These are phyloP conservation scores for Cadophora malorum DNA, from an alignment of 2,329 filamentous ascomycete genomes.

Conservation along the genomic window DNA sequence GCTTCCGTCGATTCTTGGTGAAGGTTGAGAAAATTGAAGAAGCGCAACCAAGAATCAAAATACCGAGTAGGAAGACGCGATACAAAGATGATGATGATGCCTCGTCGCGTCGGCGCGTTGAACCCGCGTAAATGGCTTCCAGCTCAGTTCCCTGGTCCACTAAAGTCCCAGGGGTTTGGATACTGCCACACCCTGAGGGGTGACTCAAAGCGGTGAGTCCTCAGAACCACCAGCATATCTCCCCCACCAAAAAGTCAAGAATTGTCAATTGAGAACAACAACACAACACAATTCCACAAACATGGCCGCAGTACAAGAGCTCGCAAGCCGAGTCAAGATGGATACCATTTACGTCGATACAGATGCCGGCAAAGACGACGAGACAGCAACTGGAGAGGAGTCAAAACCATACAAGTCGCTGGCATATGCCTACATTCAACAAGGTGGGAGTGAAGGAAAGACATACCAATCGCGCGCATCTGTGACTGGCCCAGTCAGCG, in stretches of 20 bases:
- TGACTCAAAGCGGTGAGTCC: constrained; percentile 37
- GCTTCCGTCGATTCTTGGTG: not conserved
- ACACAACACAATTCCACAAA: constrained; percentile 21
- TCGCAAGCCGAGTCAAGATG: constrained; percentile 57
- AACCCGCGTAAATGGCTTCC: constrained; percentile 19
- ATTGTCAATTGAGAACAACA: constrained; percentile 33
- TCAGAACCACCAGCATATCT: constrained; percentile 6
- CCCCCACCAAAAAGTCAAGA: constrained; percentile 26
- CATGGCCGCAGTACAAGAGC: constrained; percentile 51
- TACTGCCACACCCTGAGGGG: constrained; percentile 23
- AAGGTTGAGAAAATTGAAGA: not conserved
- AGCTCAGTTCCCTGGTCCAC: not conserved
- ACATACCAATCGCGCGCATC: constrained; percentile 74
- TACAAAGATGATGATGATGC: not conserved
- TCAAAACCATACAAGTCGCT: constrained; percentile 82
- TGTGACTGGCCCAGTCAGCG: constrained; percentile 63
- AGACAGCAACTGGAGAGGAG: constrained; percentile 71
- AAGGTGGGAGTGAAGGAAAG: constrained; percentile 60
- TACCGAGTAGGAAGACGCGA: not conserved
- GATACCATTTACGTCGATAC: constrained; percentile 78
- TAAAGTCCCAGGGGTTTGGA: constrained; percentile 17
- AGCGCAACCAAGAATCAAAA: constrained; percentile 6
- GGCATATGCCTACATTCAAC: constrained; percentile 76
- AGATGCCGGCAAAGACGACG: constrained; percentile 75
- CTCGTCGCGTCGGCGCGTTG: constrained; percentile 21